Evolutionary conservation across 2,329 filamentous ascomycete species (phyloP).

Genomic region (Diaporthe citriasiana): DNA sequence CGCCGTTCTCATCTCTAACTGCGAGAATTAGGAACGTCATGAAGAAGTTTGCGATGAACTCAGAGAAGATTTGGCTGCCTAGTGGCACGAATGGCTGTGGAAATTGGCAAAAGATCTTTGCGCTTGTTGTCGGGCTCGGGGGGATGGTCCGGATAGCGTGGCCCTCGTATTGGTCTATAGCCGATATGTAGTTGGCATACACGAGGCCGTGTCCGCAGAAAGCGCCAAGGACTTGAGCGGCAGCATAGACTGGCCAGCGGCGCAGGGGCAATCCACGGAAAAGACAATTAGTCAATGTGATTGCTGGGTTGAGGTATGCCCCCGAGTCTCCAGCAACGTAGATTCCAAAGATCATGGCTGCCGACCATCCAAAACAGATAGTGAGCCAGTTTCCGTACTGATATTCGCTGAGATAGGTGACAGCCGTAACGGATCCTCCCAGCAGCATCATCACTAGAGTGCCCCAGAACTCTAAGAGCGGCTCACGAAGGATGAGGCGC

Average conservation of each 20-base stretch:
- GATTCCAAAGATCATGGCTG: constrained; percentile 31
- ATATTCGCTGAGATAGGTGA: constrained; percentile 27
- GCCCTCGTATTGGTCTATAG: constrained; percentile 32
- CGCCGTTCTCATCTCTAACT: constrained; percentile 27
- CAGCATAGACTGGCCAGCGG: constrained; percentile 24
- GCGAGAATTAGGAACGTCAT: constrained; percentile 6
- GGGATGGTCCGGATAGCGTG: constrained; percentile 21
- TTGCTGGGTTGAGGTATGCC: constrained; percentile 32
- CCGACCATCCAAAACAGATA: constrained; percentile 31
- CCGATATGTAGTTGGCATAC: constrained; percentile 29
- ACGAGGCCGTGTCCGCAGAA: constrained; percentile 30
- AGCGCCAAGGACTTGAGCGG: constrained; percentile 13
- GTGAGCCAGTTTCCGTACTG: constrained; percentile 25
- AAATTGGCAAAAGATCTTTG: constrained; percentile 34
- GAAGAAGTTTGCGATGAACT: constrained; percentile 35
- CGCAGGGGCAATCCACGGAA: constrained; percentile 29
- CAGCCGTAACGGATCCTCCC: constrained; percentile 14
- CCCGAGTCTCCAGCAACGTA: constrained; percentile 30
- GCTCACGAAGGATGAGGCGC: constrained; percentile 21
- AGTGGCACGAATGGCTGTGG: constrained; percentile 21
- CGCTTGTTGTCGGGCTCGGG: constrained; percentile 12
- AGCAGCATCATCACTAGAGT: constrained; percentile 19
- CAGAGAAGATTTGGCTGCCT: constrained; percentile 25
- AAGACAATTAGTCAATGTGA: constrained; percentile 31
- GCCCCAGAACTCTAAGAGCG: constrained; percentile 31